Conservation (phyloP, 1,284 basidiomycete genomes). For the Heliocybe sulcata region DNA sequence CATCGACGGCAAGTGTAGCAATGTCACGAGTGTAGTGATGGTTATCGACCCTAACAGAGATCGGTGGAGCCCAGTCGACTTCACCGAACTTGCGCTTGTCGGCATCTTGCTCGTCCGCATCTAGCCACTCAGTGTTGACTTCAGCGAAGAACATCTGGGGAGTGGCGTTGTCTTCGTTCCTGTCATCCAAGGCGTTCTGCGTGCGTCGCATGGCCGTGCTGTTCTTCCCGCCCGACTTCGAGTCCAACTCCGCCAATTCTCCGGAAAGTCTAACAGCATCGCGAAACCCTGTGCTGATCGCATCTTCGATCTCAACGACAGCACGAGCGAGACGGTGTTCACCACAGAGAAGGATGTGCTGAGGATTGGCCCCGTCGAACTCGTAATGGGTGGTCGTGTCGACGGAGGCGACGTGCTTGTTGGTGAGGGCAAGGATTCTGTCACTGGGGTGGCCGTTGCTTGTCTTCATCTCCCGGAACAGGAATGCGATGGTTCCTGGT, state of each 20-base stretch:
- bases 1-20: slow-evolving; percentile 3
- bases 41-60: slow-evolving; percentile 7
- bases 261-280: no score
- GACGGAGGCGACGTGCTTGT: slow-evolving; percentile 13
- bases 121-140: slow-evolving; percentile 4
- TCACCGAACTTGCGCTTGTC: slow-evolving; percentile 6
- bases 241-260: no score
- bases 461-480: slow-evolving; percentile 12
- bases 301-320: slow-evolving; percentile 11
- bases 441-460: slow-evolving; percentile 10
- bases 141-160: slow-evolving; percentile 5
- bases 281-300: no score
- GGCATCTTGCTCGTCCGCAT: no score
- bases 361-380: slow-evolving; percentile 6
- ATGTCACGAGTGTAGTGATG: slow-evolving; percentile 9
- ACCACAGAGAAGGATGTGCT: slow-evolving; percentile 10
- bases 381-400: slow-evolving; percentile 11
- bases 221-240: no score
- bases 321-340: slow-evolving; percentile 8
- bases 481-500: slow-evolving; percentile 12
- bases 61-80: slow-evolving; percentile 10
- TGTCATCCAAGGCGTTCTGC: no score
- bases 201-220: no score
- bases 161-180: slow-evolving; percentile 1
- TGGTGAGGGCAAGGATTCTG: slow-evolving; percentile 14